phyloP scores from a whole-genome alignment of 768 basidiomycete genomes.

The Lyophyllum shimeji region DNA sequence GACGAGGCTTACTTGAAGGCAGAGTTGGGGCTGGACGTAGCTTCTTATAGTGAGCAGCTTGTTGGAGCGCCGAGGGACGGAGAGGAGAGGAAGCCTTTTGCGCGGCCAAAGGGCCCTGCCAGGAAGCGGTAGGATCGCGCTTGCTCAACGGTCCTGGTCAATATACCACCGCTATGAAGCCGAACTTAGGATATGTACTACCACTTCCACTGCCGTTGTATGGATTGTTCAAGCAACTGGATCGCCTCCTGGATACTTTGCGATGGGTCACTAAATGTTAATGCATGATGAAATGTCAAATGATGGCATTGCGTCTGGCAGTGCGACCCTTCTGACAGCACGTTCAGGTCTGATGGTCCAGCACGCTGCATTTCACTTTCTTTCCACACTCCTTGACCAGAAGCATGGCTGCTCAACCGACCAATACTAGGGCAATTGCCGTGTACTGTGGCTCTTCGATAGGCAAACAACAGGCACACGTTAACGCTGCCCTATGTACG shows the following conservation, averaged over 20 bases:
- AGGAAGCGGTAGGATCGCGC: conserved; percentile 39
- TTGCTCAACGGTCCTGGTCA: neutral
- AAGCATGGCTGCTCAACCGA: neutral
- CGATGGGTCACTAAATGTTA: neutral
- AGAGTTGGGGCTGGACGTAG: conserved; percentile 43
- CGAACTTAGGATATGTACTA: too few species aligned
- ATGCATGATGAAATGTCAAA: too few species aligned
- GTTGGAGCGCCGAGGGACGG: neutral
- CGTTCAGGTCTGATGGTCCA: too few species aligned
- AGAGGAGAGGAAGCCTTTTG: conserved; percentile 53
- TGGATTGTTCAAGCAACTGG: too few species aligned
- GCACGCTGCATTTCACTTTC: neutral
- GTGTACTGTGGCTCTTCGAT: conserved; percentile 84
- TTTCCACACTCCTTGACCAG: neutral
- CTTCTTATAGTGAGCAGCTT: neutral
- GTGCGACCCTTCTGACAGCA: neutral
- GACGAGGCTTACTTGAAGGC: conserved; percentile 59
- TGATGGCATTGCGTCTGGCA: too few species aligned
- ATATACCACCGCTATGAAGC: too few species aligned
- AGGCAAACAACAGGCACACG: conserved; percentile 62
- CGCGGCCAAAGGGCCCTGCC: conserved; percentile 67
- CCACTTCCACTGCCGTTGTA: too few species aligned
- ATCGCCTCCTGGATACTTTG: too few species aligned
- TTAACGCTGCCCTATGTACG: conserved; percentile 70
- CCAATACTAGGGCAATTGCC: conserved; percentile 40